These are phyloP conservation scores for Candida manassasensis DNA, from an alignment of 805 yeast species.

Conservation along the genomic window DNA sequence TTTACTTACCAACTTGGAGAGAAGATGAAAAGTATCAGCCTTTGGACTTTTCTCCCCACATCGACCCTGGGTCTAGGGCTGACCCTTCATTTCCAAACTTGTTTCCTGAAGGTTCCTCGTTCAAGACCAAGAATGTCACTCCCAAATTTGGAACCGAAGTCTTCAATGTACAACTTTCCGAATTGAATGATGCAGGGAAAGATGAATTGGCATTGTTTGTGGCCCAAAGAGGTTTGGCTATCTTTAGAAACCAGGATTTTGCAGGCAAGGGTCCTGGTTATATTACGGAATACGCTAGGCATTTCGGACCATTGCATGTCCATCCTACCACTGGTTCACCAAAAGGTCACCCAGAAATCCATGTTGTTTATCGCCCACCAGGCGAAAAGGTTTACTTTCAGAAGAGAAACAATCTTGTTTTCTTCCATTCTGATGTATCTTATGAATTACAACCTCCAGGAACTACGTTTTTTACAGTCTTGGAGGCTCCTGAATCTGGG, in stretches of 20 bases:
- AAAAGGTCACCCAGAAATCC: slow-evolving; percentile 25
- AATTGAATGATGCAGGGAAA: slow-evolving; percentile 48
- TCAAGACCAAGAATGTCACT: slow-evolving; percentile 39
- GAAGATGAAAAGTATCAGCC: slow-evolving; percentile 42
- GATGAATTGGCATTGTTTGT: slow-evolving; percentile 64
- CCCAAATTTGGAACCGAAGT: slow-evolving; percentile 74
- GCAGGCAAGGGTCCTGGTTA: slow-evolving; percentile 32
- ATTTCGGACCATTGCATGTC: slow-evolving; percentile 38
- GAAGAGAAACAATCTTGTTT: slow-evolving; percentile 23
- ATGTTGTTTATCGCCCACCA: slow-evolving; percentile 22
- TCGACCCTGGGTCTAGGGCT: slow-evolving; percentile 57
- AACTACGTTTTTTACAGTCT: slow-evolving; percentile 30
- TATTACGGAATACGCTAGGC: slow-evolving; percentile 27
- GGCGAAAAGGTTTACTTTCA: slow-evolving; percentile 11
- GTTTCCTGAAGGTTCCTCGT: slow-evolving; percentile 32
- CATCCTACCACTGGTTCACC: slow-evolving; percentile 44
- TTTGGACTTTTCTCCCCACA: slow-evolving; percentile 47
- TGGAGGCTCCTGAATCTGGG: slow-evolving; percentile 36
- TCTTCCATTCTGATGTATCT: slow-evolving; percentile 36
- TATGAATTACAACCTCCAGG: slow-evolving; percentile 41
- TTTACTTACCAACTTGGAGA: slow-evolving; percentile 30
- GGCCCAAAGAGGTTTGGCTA: slow-evolving; percentile 65
- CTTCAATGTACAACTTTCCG: slow-evolving; percentile 52
- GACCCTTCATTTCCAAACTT: slow-evolving; percentile 50
- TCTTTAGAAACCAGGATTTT: slow-evolving; percentile 63